Conservation (phyloP, 2,329 filamentous ascomycete species). For the Diaporthe ampelina region DNA sequence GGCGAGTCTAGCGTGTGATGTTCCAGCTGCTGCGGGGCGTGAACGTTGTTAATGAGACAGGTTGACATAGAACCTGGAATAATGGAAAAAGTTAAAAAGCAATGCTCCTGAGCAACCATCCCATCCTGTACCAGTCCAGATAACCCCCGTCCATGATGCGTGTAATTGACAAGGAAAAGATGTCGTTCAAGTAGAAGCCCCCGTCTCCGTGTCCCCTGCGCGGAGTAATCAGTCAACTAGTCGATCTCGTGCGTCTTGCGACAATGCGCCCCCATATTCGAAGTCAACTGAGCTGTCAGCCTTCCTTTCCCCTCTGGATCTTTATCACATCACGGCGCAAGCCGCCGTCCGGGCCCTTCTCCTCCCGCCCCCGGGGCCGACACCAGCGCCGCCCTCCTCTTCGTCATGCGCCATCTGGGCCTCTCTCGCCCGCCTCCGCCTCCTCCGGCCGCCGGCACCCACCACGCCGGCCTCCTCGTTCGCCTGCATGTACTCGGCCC, state of each 20-base stretch:
- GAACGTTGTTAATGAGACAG: conserved; percentile 1
- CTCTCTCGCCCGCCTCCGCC: conserved; percentile 83
- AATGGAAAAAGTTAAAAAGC: not conserved
- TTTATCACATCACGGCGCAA: conserved; percentile 46
- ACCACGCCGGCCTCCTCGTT: conserved; percentile 84
- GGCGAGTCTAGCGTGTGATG: conserved; percentile 20
- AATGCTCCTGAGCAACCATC: not conserved
- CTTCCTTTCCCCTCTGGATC: not conserved
- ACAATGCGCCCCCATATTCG: not conserved
- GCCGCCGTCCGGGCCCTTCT: conserved; percentile 53
- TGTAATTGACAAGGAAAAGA: conserved; percentile 10
- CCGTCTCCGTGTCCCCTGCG: not conserved
- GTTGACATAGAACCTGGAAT: not conserved
- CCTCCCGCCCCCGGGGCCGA: conserved; percentile 71
- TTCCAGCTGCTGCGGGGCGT: not conserved
- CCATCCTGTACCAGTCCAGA: conserved; percentile 15
- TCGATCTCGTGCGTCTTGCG: not conserved
- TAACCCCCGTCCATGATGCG: conserved; percentile 14
- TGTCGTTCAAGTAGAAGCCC: conserved; percentile 9
- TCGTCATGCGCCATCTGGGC: conserved; percentile 87
- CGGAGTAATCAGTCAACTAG: not conserved
- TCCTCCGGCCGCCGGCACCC: conserved; percentile 76
- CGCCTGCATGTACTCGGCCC: conserved; percentile 95
- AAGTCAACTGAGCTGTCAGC: not conserved
- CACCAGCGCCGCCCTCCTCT: conserved; percentile 69